Conservation (phyloP, 176 grass and related monocot species). For the Pontederia crassipes region DNA sequence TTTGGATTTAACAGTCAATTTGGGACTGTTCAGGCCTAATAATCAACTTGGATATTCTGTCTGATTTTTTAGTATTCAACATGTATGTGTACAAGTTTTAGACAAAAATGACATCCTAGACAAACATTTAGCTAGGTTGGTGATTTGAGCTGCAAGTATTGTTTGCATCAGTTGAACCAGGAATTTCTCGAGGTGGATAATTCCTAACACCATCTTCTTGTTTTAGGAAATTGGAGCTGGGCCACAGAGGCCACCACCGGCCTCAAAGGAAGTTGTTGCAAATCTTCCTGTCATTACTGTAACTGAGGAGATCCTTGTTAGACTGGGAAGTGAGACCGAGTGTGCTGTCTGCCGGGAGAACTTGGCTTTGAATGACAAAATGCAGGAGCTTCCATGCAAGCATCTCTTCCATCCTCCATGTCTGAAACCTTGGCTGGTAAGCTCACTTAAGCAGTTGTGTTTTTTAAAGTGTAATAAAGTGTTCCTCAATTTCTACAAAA, state of each 20-base stretch:
- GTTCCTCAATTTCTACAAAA: neutral
- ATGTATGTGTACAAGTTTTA: no score
- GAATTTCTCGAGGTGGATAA: neutral
- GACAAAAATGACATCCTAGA: no score
- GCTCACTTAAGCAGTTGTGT: neutral
- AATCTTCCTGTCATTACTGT: conserved; percentile 71
- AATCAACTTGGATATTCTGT: no score
- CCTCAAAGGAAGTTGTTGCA: conserved; percentile 85
- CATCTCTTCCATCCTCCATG: conserved; percentile 96
- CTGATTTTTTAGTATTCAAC: no score
- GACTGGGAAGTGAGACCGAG: conserved; percentile 62
- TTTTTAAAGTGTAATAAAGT: neutral
- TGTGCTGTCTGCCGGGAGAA: conserved; percentile 96
- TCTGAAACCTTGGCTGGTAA: conserved; percentile 91
- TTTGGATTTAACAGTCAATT: no score
- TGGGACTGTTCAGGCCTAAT: no score
- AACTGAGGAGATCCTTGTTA: conserved; percentile 50
- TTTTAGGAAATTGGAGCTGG: conserved; percentile 40
- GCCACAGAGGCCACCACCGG: conserved; percentile 51
- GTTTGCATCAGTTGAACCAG: no score
- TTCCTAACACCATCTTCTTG: conserved; percentile 2
- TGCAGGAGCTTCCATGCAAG: conserved; percentile 99
- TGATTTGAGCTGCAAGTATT: no score
- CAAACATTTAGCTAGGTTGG: no score
- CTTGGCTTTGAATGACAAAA: conserved; percentile 63